A percentile compares a stretch with the other conserved stretches of the same genome.
Evolutionary conservation across 495 filamentous ascomycete genomes (phyloP).

Genomic region (Aspergillus nidulans): DNA sequence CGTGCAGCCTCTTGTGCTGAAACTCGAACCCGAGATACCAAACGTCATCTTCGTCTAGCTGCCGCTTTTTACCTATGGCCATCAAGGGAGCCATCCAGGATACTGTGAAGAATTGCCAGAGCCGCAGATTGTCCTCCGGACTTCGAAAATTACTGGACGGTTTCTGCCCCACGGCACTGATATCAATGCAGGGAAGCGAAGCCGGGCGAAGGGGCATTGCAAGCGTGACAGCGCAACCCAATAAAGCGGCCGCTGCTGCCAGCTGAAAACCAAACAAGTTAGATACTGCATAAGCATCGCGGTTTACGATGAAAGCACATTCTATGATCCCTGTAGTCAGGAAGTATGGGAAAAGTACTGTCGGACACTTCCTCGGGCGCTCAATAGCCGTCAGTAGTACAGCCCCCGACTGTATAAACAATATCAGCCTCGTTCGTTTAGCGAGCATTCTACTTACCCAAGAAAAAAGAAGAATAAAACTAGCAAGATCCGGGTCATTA

Average conservation of each 20-base stretch:
- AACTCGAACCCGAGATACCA: constrained; percentile 74
- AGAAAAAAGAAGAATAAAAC: constrained; percentile 32
- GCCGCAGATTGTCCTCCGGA: constrained; percentile 73
- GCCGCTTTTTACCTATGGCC: constrained; percentile 51
- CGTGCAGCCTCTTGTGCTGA: constrained; percentile 66
- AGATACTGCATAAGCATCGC: constrained; percentile 16
- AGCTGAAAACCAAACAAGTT: constrained; percentile 37
- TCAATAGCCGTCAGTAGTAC: constrained; percentile 42
- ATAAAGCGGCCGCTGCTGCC: constrained; percentile 38
- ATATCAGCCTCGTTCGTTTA: not conserved
- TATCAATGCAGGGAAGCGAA: constrained; percentile 51
- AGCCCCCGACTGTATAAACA: constrained; percentile 34
- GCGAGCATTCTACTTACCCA: constrained; percentile 38
- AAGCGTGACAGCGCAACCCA: constrained; percentile 49
- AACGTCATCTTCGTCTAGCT: constrained; percentile 72
- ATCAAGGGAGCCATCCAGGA: constrained; percentile 80
- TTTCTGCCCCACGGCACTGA: constrained; percentile 52
- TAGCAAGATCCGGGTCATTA: constrained; percentile 20
- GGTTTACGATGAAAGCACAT: constrained; percentile 31
- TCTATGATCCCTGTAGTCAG: constrained; percentile 35
- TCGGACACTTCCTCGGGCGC: constrained; percentile 44
- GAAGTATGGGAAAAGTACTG: constrained; percentile 32
- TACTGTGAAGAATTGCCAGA: constrained; percentile 79
- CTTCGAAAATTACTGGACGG: constrained; percentile 62
- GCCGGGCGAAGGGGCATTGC: constrained; percentile 70